Percentiles rank a stretch among this genome's conserved stretches.
phyloP scores from a whole-genome alignment of 78 protist species.

The Dictyostelium firmibasis region DNA sequence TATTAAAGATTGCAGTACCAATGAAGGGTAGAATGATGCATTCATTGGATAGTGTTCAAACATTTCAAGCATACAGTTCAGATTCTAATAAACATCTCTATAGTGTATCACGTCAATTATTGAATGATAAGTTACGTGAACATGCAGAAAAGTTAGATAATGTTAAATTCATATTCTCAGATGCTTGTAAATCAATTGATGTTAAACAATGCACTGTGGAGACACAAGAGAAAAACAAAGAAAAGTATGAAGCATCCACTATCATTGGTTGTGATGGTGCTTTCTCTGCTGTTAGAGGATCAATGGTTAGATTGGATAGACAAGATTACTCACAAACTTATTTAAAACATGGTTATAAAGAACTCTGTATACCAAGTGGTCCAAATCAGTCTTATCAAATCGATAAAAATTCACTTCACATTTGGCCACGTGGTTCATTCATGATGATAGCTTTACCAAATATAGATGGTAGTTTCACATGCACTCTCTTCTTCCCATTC shows the following conservation, averaged over 20 bases:
- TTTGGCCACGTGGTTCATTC: constrained; percentile 93
- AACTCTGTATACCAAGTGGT: constrained; percentile 85
- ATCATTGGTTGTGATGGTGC: constrained; percentile 81
- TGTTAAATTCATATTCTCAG: constrained; percentile 40
- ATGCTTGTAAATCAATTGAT: background rate
- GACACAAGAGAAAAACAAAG: background rate
- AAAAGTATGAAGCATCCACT: background rate
- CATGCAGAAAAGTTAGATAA: constrained; percentile 9
- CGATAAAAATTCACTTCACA: constrained; percentile 86
- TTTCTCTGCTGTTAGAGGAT: constrained; percentile 30
- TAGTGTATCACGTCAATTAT: constrained; percentile 48
- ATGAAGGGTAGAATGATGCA: constrained; percentile 81
- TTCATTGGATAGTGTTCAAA: background rate
- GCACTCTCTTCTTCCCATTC: constrained; percentile 92
- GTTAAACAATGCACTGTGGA: background rate
- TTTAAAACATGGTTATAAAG: constrained; percentile 77
- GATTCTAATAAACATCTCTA: constrained; percentile 29
- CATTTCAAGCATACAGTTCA: constrained; percentile 59
- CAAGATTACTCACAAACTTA: constrained; percentile 66
- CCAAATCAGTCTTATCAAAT: constrained; percentile 46
- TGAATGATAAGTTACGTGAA: constrained; percentile 38
- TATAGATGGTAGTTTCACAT: constrained; percentile 88
- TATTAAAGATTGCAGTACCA: constrained; percentile 48
- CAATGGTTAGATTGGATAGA: constrained; percentile 26
- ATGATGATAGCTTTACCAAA: constrained; percentile 96